phyloP scores from a whole-genome alignment of 805 yeast genomes.

The Cyberlindnera mrakii region DNA sequence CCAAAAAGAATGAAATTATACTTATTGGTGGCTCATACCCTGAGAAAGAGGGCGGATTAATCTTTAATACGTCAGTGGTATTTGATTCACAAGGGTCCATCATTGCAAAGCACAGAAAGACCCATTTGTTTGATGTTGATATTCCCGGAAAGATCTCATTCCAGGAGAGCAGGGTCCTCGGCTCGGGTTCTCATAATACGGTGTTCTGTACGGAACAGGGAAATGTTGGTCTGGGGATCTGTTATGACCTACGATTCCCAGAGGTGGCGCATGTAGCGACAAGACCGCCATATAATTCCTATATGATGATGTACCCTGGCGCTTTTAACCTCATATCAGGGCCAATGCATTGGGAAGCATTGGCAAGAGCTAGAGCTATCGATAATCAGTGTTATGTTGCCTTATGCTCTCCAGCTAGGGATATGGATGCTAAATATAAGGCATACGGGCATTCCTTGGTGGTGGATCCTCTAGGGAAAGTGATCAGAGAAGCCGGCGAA shows the following conservation, averaged over 20 bases:
- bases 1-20: slow-evolving; percentile 55
- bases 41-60: slow-evolving; percentile 48
- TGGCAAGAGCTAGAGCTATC: slow-evolving; percentile 68
- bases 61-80: slow-evolving; percentile 70
- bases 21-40: slow-evolving; percentile 93
- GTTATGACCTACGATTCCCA: slow-evolving; percentile 78
- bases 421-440: slow-evolving; percentile 51
- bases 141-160: slow-evolving; percentile 88
- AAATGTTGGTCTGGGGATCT: slow-evolving; percentile 85
- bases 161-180: slow-evolving; percentile 46
- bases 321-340: slow-evolving; percentile 85
- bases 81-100: slow-evolving; percentile 68
- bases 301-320: slow-evolving; percentile 76
- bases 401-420: slow-evolving; percentile 86
- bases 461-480: slow-evolving; percentile 55
- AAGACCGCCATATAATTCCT: slow-evolving; percentile 39
- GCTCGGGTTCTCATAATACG: slow-evolving; percentile 10
- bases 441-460: slow-evolving; percentile 65
- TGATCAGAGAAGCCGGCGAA: slow-evolving; percentile 67
- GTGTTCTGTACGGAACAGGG: slow-evolving; percentile 36
- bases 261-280: slow-evolving; percentile 64
- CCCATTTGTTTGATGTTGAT: slow-evolving; percentile 28
- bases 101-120: slow-evolving; percentile 36
- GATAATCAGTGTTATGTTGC: slow-evolving; percentile 71
- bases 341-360: slow-evolving; percentile 75